These are phyloP conservation scores for Tolypocladium album DNA, from an alignment of 2,329 filamentous ascomycete species.

Conservation along the genomic window DNA sequence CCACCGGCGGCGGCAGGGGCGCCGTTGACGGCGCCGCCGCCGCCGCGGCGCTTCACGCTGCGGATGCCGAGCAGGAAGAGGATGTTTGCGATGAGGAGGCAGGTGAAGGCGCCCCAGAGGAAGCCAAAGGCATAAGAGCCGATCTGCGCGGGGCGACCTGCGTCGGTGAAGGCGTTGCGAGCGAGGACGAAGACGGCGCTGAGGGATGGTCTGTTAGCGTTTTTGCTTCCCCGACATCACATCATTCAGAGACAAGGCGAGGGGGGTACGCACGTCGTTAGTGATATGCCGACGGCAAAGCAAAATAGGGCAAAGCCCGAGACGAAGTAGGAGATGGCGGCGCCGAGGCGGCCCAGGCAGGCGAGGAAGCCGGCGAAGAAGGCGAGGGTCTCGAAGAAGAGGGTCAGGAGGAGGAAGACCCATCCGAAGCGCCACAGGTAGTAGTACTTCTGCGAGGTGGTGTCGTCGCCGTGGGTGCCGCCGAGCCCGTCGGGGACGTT, in stretches of 20 bases:
- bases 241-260: background rate
- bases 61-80: constrained; percentile 57
- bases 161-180: constrained; percentile 51
- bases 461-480: constrained; percentile 40
- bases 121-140: constrained; percentile 65
- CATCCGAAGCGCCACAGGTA: constrained; percentile 88
- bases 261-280: constrained; percentile 58
- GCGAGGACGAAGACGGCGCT: constrained; percentile 56
- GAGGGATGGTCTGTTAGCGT: background rate
- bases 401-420: constrained; percentile 76
- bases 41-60: constrained; percentile 28
- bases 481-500: constrained; percentile 33
- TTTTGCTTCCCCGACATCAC: background rate
- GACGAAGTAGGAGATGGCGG: constrained; percentile 52
- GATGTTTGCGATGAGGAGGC: constrained; percentile 53
- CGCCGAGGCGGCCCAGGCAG: constrained; percentile 59
- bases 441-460: constrained; percentile 55
- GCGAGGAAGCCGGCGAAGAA: constrained; percentile 60
- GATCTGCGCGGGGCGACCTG: constrained; percentile 45
- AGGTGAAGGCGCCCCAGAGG: constrained; percentile 61
- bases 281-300: constrained; percentile 51
- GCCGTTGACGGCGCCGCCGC: constrained; percentile 16
- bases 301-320: constrained; percentile 55
- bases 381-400: constrained; percentile 64
- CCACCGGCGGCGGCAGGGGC: constrained; percentile 4